Evolutionary conservation across 202 grass and related monocot species (phyloP).

Genomic region (Brachypodium distachyon): DNA sequence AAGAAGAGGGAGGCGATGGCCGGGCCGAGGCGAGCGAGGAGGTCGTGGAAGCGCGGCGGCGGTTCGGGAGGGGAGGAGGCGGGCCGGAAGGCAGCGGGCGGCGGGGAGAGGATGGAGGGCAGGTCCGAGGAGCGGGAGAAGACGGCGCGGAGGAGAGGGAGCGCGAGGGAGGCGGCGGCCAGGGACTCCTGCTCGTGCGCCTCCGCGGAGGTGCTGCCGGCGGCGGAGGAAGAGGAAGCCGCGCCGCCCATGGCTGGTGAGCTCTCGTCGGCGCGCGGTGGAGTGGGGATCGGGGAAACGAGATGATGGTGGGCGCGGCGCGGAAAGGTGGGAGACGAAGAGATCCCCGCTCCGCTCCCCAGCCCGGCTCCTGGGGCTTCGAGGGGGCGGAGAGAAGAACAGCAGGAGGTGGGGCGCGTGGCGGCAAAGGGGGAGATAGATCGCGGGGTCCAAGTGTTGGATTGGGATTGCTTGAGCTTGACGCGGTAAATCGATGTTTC

Average conservation of each 20-base stretch:
- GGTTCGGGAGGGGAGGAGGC: not conserved
- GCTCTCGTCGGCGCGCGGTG: not conserved
- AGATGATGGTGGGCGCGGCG: too few species aligned
- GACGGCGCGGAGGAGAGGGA: conserved; percentile 47
- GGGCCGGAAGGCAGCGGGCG: conserved; percentile 25
- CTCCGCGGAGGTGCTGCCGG: conserved; percentile 6
- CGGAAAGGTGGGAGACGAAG: not conserved
- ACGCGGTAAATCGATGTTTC: not conserved
- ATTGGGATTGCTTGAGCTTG: not conserved
- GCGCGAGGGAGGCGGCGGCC: conserved; percentile 52
- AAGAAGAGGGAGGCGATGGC: conserved; percentile 62
- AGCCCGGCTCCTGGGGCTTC: not conserved
- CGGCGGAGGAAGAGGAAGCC: conserved; percentile 50
- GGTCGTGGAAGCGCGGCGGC: conserved; percentile 30
- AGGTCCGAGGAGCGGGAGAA: conserved; percentile 45
- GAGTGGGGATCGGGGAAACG: conserved; percentile 7
- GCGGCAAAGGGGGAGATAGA: not conserved
- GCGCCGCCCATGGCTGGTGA: conserved; percentile 54
- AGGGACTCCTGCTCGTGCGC: conserved; percentile 56
- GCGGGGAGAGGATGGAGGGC: conserved; percentile 31
- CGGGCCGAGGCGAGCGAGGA: conserved; percentile 37
- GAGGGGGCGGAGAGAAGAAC: conserved; percentile 9
- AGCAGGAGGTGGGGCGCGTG: not conserved
- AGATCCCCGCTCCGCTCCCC: too few species aligned
- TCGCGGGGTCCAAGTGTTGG: not conserved